A percentile compares a stretch with the other conserved stretches of the same genome.
These are phyloP conservation scores for Colletotrichum navitas DNA, from an alignment of 2,329 filamentous ascomycete species.

Conservation along the genomic window DNA sequence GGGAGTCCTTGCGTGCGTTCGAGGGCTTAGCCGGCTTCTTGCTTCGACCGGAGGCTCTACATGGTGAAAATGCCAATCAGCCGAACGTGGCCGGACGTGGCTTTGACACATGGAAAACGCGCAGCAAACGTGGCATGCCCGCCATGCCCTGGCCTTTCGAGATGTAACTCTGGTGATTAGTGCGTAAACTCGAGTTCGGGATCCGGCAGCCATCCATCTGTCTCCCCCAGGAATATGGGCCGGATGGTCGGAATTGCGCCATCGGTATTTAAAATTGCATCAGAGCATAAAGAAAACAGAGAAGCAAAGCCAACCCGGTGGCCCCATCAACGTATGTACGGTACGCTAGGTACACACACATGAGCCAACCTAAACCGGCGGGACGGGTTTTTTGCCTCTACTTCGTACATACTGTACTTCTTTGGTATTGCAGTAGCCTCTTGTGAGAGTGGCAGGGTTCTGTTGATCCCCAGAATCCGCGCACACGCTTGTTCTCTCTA, in stretches of 20 bases:
- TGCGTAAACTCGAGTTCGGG: not conserved
- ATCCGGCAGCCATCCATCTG: constrained; percentile 1
- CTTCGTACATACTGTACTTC: not conserved
- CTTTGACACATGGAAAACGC: constrained; percentile 1
- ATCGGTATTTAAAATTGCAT: constrained; percentile 36
- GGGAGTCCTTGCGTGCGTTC: not conserved
- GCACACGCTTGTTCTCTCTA: not conserved
- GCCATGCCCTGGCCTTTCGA: too few relatives aligned
- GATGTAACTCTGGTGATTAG: not conserved
- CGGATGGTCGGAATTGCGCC: constrained; percentile 18
- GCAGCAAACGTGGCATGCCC: not conserved
- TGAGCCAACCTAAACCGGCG: not conserved
- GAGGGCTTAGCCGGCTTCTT: not conserved
- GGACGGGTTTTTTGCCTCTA: not conserved
- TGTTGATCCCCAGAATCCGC: constrained; percentile 9
- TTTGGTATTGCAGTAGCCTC: not conserved
- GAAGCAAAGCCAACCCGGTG: not conserved
- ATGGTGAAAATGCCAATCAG: not conserved
- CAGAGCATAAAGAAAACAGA: not conserved
- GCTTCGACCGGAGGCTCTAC: not conserved
- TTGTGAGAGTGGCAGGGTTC: constrained; percentile 15
- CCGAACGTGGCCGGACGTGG: not conserved
- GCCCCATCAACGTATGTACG: not conserved
- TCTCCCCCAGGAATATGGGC: constrained; percentile 1
- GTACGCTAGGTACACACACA: not conserved